Base-by-base conservation (phyloP, 2,329 filamentous ascomycete species). In the Verticillium tricorpus region DNA sequence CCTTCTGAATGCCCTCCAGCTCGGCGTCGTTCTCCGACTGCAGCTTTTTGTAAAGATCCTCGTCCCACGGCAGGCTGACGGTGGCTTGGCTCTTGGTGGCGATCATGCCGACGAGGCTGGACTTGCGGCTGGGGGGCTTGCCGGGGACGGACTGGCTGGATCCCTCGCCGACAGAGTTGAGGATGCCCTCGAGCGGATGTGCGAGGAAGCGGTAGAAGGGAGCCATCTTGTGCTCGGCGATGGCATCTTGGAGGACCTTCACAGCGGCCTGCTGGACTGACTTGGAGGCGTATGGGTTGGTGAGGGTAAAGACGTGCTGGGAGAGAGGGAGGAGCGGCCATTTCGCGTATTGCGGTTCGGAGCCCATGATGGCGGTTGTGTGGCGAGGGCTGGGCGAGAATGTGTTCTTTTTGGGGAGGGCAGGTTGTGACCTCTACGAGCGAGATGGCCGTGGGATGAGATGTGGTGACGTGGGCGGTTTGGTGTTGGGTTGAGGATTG, bases 231-330 rank as follows among this genome's bases (percentile, higher is more conserved):
- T 94, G 84, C 77, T 92, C 86, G 70, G 81, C 79, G 76, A 96
- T 94, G 76, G 89, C 91, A 84, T 93, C 88, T 81, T 93, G 89
- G 63, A 96, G 82, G 64, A 82, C 82, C 78, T 91, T 90, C 67
- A 89, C 82, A 45, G 91, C 87, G 61, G 84, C 77, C 77, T 93
- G 87, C 77, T 93, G 91, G 63, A 83, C 77, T 62, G 79, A 67
- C 73, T 84, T 83, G 63, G 87, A 78, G 69, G 91, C 86, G 68
- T 90, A 89, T 69, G 90, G 86, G 77, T 93, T 93, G 73, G 90
- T 92, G 79, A 95, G 85, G 73, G 89, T 89, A 81, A 95, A 95
- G 78, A 95, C 91, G 74, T 93, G 88, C 81, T 95, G 91, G 65
- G 90, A 86, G 71, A 96, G 85, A 69, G 90, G 85, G 74, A 95